Evolutionary conservation across 345 rosid species (phyloP), one percentile per base, ranked within the genome.

Genomic region (Theobroma cacao): DNA sequence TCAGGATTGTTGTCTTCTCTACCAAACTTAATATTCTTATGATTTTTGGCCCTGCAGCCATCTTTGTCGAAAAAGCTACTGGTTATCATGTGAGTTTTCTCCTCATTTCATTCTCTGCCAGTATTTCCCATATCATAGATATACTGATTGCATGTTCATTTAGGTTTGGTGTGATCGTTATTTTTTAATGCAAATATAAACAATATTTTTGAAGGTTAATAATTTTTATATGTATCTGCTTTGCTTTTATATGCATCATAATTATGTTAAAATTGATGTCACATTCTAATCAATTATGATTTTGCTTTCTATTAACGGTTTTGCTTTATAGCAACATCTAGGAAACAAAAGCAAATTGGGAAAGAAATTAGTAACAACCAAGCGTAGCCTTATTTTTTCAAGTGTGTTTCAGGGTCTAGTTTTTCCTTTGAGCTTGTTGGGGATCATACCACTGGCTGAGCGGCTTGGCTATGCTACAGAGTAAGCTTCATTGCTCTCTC

Each of bases 391-490:
- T 18, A 64, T 59, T 4, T 7, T 64, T 64, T 13, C 45, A 9
- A 34, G 45, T 82, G 84, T 67, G 76, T 74, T 61, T 61, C 89
- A 93, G 97, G 95, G 97, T 18, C 82, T 91, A 91, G 84, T 92
- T 75, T 94, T 94, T 90, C 81, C 90, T 74, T 74, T 92, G 36
- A 90, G 93, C 86, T 83, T 94, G 76, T 45, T 94, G 83, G 97
- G 97, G 22, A 94, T 94, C 70, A 88, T 88, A 67, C 98, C 97
- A 34, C 84, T 92, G 82, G 97, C 97, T 10, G 98, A 94, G 87
- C 97, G 96, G 78, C 86, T 94, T 72, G 97, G 98, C 78, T 94
- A 92, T 87, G 93, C 93, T 66, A 94, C 98, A 10, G 98, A 94
- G 98, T 94, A 84, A 89, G 94, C 34, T 58, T n/a, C 79, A n/a